phyloP scores from a whole-genome alignment of 192 early-diverging fungal species.

The Coemansia sp. region DNA sequence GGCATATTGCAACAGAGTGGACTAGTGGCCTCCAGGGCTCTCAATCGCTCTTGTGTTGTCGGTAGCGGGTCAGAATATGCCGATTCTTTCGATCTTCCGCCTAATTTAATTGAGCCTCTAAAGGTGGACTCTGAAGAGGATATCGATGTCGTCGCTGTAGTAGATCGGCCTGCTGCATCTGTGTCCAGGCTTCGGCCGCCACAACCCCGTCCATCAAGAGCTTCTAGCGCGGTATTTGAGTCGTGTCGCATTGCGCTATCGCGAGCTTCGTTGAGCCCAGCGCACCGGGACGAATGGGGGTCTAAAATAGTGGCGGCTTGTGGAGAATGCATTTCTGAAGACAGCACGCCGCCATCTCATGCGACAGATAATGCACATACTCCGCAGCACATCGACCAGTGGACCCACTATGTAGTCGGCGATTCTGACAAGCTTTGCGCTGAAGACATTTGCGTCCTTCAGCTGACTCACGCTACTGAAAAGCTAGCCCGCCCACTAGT shows the following conservation, averaged over 20 bases:
- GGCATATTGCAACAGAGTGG: neutral
- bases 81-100: slow-evolving; percentile 11
- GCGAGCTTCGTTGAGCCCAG: slow-evolving; percentile 16
- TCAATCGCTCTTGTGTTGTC: slow-evolving; percentile 2
- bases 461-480: neutral
- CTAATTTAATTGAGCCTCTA: slow-evolving; percentile 1
- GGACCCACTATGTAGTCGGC: slow-evolving; percentile 37
- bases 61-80: neutral
- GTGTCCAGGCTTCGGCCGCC: neutral
- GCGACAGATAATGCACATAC: neutral
- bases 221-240: slow-evolving; percentile 7
- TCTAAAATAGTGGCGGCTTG: slow-evolving; percentile 18
- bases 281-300: slow-evolving; percentile 20
- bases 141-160: slow-evolving; percentile 4
- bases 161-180: neutral
- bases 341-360: neutral
- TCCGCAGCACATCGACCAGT: neutral
- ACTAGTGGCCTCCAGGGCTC: neutral
- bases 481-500: neutral
- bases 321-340: slow-evolving; percentile 21
- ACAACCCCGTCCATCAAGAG: neutral
- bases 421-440: slow-evolving; percentile 26
- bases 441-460: slow-evolving; percentile 9
- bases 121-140: slow-evolving; percentile 7
- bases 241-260: slow-evolving; percentile 36